A percentile compares a stretch with the other conserved stretches of the same genome.
Conservation (phyloP, 306 rosid genomes). For the Delonix regia region DNA sequence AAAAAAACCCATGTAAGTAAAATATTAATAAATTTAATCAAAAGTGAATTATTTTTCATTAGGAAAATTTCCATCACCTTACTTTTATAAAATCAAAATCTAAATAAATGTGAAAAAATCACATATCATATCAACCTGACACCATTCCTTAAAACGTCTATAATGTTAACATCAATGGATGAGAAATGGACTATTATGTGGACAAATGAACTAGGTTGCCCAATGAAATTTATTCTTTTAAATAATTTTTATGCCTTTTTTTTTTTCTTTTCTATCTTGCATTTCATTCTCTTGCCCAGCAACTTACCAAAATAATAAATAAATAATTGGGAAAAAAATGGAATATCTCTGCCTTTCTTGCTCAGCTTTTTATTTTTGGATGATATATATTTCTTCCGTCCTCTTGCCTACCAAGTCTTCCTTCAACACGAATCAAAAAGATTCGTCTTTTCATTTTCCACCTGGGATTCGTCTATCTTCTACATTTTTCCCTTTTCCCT, state of each 20-base stretch:
- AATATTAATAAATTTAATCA: no score
- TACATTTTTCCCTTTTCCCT: neutral
- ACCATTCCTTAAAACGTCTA: no score
- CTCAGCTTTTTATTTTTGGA: slow-evolving; percentile 24
- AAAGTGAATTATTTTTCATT: no score
- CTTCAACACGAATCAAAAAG: slow-evolving; percentile 16
- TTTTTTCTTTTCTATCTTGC: neutral
- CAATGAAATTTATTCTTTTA: neutral
- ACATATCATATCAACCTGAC: no score
- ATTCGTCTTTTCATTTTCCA: slow-evolving; percentile 25
- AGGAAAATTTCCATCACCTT: no score
- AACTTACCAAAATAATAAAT: neutral
- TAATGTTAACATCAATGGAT: no score
- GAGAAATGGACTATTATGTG: no score
- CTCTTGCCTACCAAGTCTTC: slow-evolving; percentile 14
- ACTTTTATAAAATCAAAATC: no score
- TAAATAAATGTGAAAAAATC: no score
- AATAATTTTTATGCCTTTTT: neutral
- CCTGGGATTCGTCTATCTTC: slow-evolving; percentile 23
- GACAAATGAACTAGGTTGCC: neutral
- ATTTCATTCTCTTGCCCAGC: neutral
- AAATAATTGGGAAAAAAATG: neutral
- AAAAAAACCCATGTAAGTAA: no score
- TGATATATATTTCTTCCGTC: slow-evolving; percentile 21
- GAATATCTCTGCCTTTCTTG: neutral